Percentiles rank a stretch among this genome's conserved stretches.
These are phyloP conservation scores for Cucumis melo DNA, from an alignment of 306 rosid genomes.

Conservation along the genomic window DNA sequence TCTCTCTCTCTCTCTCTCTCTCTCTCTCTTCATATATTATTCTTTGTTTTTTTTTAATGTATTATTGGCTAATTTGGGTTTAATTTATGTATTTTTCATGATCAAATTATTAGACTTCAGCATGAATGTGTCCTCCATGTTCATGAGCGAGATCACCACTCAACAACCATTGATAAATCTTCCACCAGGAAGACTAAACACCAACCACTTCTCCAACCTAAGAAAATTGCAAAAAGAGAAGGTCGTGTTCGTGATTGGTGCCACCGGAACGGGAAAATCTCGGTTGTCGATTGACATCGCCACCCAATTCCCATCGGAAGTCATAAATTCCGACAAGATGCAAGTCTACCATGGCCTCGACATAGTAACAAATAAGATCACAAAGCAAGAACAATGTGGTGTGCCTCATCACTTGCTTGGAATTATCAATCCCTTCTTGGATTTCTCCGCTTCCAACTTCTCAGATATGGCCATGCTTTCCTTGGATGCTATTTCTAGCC, in stretches of 20 bases:
- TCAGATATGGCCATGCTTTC: conserved; percentile 21
- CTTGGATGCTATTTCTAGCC: conserved; percentile 26
- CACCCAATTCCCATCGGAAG: conserved; percentile 36
- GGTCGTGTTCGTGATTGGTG: conserved; percentile 69
- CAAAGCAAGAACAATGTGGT: conserved; percentile 45
- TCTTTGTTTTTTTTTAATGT: not conserved
- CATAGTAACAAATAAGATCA: conserved; percentile 62
- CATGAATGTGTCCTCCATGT: conserved; percentile 10
- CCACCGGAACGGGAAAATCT: conserved; percentile 84
- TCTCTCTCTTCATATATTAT: not conserved
- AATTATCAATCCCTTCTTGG: conserved; percentile 26
- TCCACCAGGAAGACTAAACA: conserved; percentile 23
- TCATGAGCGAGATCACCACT: conserved; percentile 28
- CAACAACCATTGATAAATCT: conserved; percentile 7
- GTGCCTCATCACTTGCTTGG: conserved; percentile 77
- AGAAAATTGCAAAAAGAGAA: conserved; percentile 38
- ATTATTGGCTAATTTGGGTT: not conserved
- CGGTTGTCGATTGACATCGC: conserved; percentile 66
- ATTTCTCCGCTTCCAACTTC: conserved; percentile 45
- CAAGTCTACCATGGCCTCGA: conserved; percentile 73
- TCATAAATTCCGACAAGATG: conserved; percentile 86
- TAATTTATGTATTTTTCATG: not conserved
- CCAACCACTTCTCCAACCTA: conserved; percentile 12
- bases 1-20: not conserved
- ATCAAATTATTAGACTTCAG: not conserved